phyloP scores from a whole-genome alignment of 164 flowering plant genomes.

The Buxus sempervirens region DNA sequence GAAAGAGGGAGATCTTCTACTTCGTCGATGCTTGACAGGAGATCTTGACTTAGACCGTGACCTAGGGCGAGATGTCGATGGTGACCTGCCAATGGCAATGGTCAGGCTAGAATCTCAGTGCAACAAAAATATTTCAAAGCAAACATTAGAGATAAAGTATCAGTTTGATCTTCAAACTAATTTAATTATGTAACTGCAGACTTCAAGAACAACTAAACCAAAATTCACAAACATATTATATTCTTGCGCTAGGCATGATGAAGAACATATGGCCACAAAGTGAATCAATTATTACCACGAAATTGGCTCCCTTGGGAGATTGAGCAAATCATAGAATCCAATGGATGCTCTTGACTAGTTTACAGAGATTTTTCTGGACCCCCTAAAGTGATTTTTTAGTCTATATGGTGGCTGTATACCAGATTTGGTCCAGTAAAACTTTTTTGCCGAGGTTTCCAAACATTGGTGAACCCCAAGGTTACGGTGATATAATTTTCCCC shows the following conservation, averaged over 20 bases:
- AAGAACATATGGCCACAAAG: not conserved
- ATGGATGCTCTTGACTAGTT: not conserved
- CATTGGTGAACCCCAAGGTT: not conserved
- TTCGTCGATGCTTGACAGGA: slow-evolving; percentile 52
- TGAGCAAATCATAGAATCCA: not conserved
- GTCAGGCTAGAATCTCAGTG: not conserved
- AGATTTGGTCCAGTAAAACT: not conserved
- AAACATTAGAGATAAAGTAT: not conserved
- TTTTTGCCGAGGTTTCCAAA: not conserved
- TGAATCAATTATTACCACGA: not conserved
- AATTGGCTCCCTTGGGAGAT: not conserved
- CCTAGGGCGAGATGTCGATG: slow-evolving; percentile 44
- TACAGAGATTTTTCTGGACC: not conserved
- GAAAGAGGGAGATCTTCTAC: slow-evolving; percentile 68
- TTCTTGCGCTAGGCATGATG: not conserved
- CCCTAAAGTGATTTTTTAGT: not conserved
- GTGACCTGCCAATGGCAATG: slow-evolving; percentile 45
- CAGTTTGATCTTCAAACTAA: not conserved
- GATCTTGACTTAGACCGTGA: slow-evolving; percentile 81
- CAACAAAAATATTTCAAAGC: not conserved
- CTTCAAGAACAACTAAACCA: not conserved
- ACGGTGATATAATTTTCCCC: not conserved
- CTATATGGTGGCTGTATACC: not conserved
- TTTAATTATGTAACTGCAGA: not conserved
- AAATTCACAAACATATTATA: not conserved